Evolutionary conservation across 192 early-diverging fungal genomes (phyloP).

Genomic region (Coemansia sp.): DNA sequence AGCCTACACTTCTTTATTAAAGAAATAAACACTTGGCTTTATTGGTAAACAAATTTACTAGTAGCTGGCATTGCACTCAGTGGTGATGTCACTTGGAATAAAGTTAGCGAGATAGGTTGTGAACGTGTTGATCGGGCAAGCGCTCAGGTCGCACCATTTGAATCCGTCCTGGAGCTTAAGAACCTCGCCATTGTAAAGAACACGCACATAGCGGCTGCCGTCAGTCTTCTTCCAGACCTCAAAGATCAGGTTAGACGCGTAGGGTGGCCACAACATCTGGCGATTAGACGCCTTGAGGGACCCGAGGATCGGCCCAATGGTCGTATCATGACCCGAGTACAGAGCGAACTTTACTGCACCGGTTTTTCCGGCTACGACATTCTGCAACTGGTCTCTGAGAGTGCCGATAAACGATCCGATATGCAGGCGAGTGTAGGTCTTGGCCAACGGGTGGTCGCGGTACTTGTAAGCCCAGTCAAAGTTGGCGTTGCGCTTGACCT

Average conservation of each 20-base stretch:
- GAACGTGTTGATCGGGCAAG: slow-evolving; percentile 43
- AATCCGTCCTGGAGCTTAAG: slow-evolving; percentile 22
- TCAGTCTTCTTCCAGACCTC: slow-evolving; percentile 54
- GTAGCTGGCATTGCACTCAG: slow-evolving; percentile 19
- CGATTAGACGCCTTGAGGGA: slow-evolving; percentile 33
- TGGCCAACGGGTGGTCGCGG: slow-evolving; percentile 35
- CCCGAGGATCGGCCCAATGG: slow-evolving; percentile 46
- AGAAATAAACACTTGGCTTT: too few species aligned
- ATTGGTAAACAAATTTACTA: too few species aligned
- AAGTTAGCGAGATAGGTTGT: slow-evolving; percentile 19
- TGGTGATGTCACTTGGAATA: slow-evolving; percentile 33
- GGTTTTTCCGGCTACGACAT: slow-evolving; percentile 22
- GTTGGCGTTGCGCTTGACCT: slow-evolving; percentile 37
- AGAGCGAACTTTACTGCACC: slow-evolving; percentile 45
- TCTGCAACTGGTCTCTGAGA: slow-evolving; percentile 36
- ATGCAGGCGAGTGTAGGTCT: slow-evolving; percentile 28
- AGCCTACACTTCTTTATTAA: too few species aligned
- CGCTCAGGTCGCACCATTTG: slow-evolving; percentile 48
- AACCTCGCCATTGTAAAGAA: slow-evolving; percentile 56
- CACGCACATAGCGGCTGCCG: slow-evolving; percentile 48
- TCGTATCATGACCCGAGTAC: slow-evolving; percentile 56
- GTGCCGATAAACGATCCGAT: slow-evolving; percentile 52
- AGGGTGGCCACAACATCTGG: slow-evolving; percentile 55
- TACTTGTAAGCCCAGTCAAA: slow-evolving; percentile 34
- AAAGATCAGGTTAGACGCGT: slow-evolving; percentile 53